Evolutionary conservation across 441 rosid genomes (phyloP).

Genomic region (Pelargonium cotyledonis): DNA sequence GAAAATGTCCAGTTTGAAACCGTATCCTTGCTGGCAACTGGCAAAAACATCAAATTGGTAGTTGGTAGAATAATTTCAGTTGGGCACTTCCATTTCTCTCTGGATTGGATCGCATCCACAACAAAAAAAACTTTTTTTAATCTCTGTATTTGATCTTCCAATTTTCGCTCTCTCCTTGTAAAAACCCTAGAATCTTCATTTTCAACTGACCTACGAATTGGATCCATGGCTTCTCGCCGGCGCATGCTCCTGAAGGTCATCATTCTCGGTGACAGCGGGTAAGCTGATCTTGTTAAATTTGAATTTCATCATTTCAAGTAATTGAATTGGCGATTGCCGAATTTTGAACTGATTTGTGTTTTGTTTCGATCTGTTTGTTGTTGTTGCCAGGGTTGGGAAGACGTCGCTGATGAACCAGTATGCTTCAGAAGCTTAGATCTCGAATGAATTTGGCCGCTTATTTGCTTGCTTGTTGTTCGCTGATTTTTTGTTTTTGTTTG

Average conservation of each 20-base stretch:
- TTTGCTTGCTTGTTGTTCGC: neutral
- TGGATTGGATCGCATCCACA: too few species aligned
- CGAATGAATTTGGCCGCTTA: constrained; percentile 11
- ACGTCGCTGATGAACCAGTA: constrained; percentile 91
- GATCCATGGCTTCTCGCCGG: constrained; percentile 65
- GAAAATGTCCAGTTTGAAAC: too few species aligned
- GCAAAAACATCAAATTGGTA: too few species aligned
- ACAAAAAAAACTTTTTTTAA: too few species aligned
- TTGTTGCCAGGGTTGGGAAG: constrained; percentile 60
- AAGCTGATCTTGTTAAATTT: neutral
- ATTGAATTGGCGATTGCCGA: neutral
- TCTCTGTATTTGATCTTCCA: constrained; percentile 1
- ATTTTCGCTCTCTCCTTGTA: constrained; percentile 28
- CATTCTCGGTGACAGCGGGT: constrained; percentile 89
- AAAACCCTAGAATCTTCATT: constrained; percentile 9
- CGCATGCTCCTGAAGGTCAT: constrained; percentile 84
- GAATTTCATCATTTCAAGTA: neutral
- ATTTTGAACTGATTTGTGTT: neutral
- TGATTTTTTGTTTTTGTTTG: constrained; percentile 8
- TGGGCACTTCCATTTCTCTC: too few species aligned
- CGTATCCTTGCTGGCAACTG: too few species aligned
- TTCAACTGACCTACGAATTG: neutral
- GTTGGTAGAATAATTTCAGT: too few species aligned
- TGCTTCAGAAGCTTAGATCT: constrained; percentile 25
- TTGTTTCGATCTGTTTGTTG: constrained; percentile 7